phyloP scores from a whole-genome alignment of 371 early-diverging fungal genomes.

The Thermomucor indicae-seudaticae region DNA sequence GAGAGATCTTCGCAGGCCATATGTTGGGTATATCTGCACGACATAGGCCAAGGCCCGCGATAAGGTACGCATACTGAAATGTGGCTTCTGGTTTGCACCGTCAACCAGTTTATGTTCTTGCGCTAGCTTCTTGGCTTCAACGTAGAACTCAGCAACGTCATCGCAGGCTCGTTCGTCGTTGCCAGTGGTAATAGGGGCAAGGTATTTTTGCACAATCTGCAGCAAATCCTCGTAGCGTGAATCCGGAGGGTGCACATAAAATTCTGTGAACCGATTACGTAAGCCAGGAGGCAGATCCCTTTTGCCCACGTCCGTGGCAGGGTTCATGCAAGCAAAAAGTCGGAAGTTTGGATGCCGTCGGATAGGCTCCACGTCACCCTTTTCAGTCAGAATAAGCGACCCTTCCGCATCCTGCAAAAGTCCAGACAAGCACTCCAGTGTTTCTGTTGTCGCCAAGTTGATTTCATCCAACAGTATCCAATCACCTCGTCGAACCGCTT shows the following conservation, averaged over 20 bases:
- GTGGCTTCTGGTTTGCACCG: constrained; percentile 88
- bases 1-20: constrained; percentile 76
- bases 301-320: constrained; percentile 99
- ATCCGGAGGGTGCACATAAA: constrained; percentile 94
- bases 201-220: constrained; percentile 76
- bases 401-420: constrained; percentile 83
- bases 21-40: constrained; percentile 64
- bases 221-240: constrained; percentile 76
- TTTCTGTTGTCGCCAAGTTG: constrained; percentile 96
- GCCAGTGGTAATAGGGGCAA: constrained; percentile 56
- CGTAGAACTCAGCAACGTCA: constrained; percentile 87
- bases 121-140: constrained; percentile 70
- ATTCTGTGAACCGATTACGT: constrained; percentile 90
- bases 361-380: constrained; percentile 87
- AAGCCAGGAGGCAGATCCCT: constrained; percentile 92
- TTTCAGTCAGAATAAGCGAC: constrained; percentile 83
- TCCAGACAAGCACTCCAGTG: constrained; percentile 88
- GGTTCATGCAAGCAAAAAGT: constrained; percentile 99
- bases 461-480: constrained; percentile 99
- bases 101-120: constrained; percentile 76
- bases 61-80: constrained; percentile 94
- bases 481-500: constrained; percentile 89
- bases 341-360: constrained; percentile 94
- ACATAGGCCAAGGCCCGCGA: constrained; percentile 88
- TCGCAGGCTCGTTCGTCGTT: constrained; percentile 62